Base-by-base conservation (phyloP, 306 rosid species). In the Vigna mungo region DNA sequence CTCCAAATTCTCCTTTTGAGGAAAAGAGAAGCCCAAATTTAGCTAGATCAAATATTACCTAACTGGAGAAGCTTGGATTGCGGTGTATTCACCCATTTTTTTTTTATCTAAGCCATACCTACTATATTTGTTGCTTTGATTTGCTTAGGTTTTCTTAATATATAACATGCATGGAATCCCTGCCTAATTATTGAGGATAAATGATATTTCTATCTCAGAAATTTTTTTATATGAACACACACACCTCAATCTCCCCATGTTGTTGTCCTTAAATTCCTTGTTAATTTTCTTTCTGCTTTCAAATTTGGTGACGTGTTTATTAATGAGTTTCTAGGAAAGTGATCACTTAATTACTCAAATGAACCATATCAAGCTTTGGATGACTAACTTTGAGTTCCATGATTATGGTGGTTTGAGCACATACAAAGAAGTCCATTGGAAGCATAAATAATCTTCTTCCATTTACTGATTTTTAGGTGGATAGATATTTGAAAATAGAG, bases 1-100 rank as follows among this genome's bases (percentile, higher is more conserved):
- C 5, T 4, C 7, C 52, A 30, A 30, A 30, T 30, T 3, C 34
- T 30, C 34, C 34, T 30, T 27, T 30, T 30, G 34, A 30, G 34
- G 34, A 30, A 30, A 30, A 30, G 34, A 30, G 34, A 30, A 30
- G 34, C 34, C 34, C 34, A 47, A 47, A 47, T 47, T 13, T 13
- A 47, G n/a, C 52, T 13, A 47, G 52, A 12, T 47, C n/a, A 47
- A 47, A 47, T 13, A 13, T 47, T 12, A 47, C n/a, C 52, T 30
- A 30, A 58, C 20, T 18, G 43, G 51, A 18, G 51, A 68, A 18
- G 39, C 54, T 72, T 21, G 64, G 51, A 20, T 41, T 56, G 54
- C 23, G 15, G 80, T 63, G 9, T 37, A 4, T 48, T 10, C 71
- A 18, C 79, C 79, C 17, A 34, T 75, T 75, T 61, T 30, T 75